These are phyloP conservation scores for Furculomyces boomerangus DNA, from an alignment of 371 early-diverging fungal genomes.

Conservation along the genomic window DNA sequence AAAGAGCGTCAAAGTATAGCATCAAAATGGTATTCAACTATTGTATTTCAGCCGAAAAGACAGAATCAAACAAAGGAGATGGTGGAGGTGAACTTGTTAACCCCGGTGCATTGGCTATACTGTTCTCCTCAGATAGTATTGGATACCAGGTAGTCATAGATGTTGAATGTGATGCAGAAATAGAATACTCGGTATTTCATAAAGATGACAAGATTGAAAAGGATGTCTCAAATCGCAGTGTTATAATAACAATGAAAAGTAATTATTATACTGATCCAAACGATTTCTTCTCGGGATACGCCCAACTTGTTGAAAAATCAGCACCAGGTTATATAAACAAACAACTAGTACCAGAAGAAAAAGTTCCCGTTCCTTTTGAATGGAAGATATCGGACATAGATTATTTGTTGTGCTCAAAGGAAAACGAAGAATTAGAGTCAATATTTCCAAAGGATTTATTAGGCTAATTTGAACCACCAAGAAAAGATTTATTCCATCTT, in stretches of 20 bases:
- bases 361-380: background rate
- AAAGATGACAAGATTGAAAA: background rate
- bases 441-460: too few relatives aligned
- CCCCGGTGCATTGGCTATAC: background rate
- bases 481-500: too few relatives aligned
- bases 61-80: background rate
- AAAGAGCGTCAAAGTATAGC: background rate
- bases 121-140: background rate
- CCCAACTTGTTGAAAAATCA: background rate
- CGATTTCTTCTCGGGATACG: background rate
- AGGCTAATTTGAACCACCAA: too few relatives aligned
- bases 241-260: background rate
- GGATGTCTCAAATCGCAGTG: background rate
- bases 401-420: background rate
- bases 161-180: conserved; percentile 1
- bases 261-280: background rate
- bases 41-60: background rate
- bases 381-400: conserved; percentile 3
- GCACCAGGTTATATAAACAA: background rate
- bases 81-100: background rate
- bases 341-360: background rate
- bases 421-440: background rate
- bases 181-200: background rate
- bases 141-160: background rate
- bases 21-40: background rate